These are phyloP conservation scores for Podospora pseudocomata DNA, from an alignment of 495 filamentous ascomycete genomes.

Conservation along the genomic window DNA sequence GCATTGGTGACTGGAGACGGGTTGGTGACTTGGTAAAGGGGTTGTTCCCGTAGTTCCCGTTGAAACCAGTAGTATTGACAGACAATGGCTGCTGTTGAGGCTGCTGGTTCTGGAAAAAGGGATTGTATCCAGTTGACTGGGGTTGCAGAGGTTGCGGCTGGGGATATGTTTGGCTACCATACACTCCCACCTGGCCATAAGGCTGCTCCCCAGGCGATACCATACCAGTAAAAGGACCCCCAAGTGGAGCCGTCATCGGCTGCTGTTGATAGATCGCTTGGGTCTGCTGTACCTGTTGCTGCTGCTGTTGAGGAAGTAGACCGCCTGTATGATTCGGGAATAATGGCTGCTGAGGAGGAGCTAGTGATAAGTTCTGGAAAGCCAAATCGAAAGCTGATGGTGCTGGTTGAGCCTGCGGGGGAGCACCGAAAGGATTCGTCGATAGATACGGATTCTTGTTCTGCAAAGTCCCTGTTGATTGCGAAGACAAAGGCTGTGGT, in stretches of 20 bases:
- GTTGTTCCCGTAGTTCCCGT: slow-evolving; percentile 36
- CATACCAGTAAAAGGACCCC: slow-evolving; percentile 57
- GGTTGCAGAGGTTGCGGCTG: slow-evolving; percentile 39
- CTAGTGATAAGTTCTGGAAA: slow-evolving; percentile 69
- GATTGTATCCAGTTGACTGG: slow-evolving; percentile 54
- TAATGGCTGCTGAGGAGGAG: slow-evolving; percentile 56
- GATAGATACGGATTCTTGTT: slow-evolving; percentile 50
- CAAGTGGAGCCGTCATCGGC: slow-evolving; percentile 53
- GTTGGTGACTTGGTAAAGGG: slow-evolving; percentile 48
- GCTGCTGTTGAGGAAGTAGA: slow-evolving; percentile 50
- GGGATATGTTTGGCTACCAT: slow-evolving; percentile 49
- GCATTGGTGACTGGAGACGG: slow-evolving; percentile 41
- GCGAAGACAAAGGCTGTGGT: slow-evolving; percentile 52
- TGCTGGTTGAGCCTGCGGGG: slow-evolving; percentile 35
- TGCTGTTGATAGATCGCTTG: slow-evolving; percentile 26
- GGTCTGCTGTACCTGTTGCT: slow-evolving; percentile 16
- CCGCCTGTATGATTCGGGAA: slow-evolving; percentile 86
- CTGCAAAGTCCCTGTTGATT: slow-evolving; percentile 54
- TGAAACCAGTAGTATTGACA: slow-evolving; percentile 38
- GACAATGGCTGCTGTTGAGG: slow-evolving; percentile 32
- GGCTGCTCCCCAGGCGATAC: slow-evolving; percentile 55
- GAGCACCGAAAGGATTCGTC: slow-evolving; percentile 50
- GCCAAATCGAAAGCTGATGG: slow-evolving; percentile 55
- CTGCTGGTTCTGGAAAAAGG: slow-evolving; percentile 55
- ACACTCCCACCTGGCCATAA: slow-evolving; percentile 39